phyloP scores from a whole-genome alignment of 345 rosid genomes.

The Acer saccharum region DNA sequence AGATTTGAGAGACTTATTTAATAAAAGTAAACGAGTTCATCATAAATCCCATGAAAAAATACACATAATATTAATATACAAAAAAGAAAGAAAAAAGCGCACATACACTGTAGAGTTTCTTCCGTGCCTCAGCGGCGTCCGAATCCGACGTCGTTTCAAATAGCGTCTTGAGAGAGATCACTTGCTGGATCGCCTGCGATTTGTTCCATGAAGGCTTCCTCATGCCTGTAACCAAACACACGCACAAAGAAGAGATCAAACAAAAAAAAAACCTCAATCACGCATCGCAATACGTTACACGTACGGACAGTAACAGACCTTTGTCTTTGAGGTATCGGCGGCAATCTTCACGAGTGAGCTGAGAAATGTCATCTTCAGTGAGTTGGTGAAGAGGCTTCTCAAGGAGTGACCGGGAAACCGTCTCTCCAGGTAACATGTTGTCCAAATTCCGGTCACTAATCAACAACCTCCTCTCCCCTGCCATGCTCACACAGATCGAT shows the following conservation, averaged over 20 bases:
- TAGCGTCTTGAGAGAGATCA: conserved; percentile 46
- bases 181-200: conserved; percentile 62
- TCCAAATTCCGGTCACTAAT: conserved; percentile 7
- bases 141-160: conserved; percentile 40
- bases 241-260: neutral
- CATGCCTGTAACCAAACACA: conserved; percentile 40
- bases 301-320: conserved; percentile 17
- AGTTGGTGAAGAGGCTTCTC: conserved; percentile 47
- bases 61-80: neutral
- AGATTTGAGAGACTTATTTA: neutral
- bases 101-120: conserved; percentile 31
- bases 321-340: conserved; percentile 51
- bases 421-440: conserved; percentile 35
- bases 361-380: conserved; percentile 56
- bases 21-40: neutral
- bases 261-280: neutral
- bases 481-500: conserved; percentile 6
- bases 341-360: conserved; percentile 62
- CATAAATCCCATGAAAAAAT: neutral
- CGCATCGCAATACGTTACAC: neutral
- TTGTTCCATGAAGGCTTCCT: conserved; percentile 61
- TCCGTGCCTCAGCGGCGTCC: conserved; percentile 28
- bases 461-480: neutral
- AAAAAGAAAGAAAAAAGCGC: neutral
- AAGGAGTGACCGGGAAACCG: conserved; percentile 35